Base-by-base conservation (phyloP, 2,329 filamentous ascomycete species). In the Bipolaris sorokiniana region DNA sequence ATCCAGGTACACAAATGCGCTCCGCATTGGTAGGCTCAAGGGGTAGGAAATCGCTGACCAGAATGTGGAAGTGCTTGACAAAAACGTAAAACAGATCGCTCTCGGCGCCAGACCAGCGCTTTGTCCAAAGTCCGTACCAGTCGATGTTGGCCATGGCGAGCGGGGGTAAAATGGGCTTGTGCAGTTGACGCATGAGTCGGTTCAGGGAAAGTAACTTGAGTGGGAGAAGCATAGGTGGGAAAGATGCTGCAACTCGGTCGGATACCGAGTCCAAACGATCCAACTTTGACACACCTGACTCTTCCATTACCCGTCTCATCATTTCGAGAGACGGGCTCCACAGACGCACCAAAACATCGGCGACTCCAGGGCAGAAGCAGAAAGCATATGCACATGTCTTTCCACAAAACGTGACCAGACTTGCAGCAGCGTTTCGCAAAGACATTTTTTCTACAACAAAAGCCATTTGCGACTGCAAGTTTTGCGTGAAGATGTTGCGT, bases 31-130 rank as follows among this genome's bases (percentile, higher is more conserved):
- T 81, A 7, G 83, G 77, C 31, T 82, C 80, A 7, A 65, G 56
- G 1, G 73, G 79, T 7, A 81, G 69, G 63, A 79, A 83, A 58
- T 95, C 90, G 38, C 90, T 86, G 3, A 88, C 83, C 3, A 97
- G 81, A 18, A 94, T 84, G 74, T 94, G 90, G 67, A 90, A 96
- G 72, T 95, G 89, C 76, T 96, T 97, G 78, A 88, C 86, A 70
- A 97, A 97, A 42, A 96, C 89, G 77, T 94, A 97, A 72, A 97
- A 91, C 33, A 97, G 81, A 70, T 97, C 93, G 3, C 90, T 96
- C 67, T 97, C 92, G 2, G 88, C 86, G 13, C 93, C 93, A 59
- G 87, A 89, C 93, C 93, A 97, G 59, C 92, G 86, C 37, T 89
- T 86, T 7, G 91, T 81, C 93, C 93, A 97, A 0, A 88, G 87